Evolutionary conservation across 192 early-diverging fungal species (phyloP).

Genomic region (Backusella luteola): DNA sequence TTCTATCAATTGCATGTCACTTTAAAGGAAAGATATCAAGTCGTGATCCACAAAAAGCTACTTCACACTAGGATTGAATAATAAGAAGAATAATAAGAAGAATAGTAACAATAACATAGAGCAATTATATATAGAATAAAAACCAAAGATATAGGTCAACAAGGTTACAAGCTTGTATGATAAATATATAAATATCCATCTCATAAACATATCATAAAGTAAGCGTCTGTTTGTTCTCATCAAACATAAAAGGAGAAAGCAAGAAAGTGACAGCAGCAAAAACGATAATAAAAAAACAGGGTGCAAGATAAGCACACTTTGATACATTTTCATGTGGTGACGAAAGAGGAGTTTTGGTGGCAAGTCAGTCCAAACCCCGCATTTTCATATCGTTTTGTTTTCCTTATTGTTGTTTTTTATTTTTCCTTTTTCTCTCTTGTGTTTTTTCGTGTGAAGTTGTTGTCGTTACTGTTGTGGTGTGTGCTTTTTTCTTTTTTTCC

Average conservation of each 20-base stretch:
- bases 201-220: too few species aligned
- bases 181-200: too few species aligned
- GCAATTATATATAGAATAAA: too few species aligned
- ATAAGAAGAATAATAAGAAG: too few species aligned
- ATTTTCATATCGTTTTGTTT: not conserved
- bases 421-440: not conserved
- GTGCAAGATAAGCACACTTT: not conserved
- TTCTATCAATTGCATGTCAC: conserved; percentile 5
- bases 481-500: not conserved
- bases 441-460: not conserved
- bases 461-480: not conserved
- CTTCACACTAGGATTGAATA: too few species aligned
- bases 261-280: not conserved
- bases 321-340: not conserved
- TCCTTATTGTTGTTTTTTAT: not conserved
- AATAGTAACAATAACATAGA: too few species aligned
- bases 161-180: too few species aligned
- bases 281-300: too few species aligned
- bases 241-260: not conserved
- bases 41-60: not conserved
- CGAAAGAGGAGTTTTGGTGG: not conserved
- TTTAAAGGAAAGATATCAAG: not conserved
- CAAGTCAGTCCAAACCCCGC: not conserved
- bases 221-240: not conserved
- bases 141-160: too few species aligned